phyloP scores from a whole-genome alignment of 208 protist genomes.

The Wallacemonas sp. region DNA sequence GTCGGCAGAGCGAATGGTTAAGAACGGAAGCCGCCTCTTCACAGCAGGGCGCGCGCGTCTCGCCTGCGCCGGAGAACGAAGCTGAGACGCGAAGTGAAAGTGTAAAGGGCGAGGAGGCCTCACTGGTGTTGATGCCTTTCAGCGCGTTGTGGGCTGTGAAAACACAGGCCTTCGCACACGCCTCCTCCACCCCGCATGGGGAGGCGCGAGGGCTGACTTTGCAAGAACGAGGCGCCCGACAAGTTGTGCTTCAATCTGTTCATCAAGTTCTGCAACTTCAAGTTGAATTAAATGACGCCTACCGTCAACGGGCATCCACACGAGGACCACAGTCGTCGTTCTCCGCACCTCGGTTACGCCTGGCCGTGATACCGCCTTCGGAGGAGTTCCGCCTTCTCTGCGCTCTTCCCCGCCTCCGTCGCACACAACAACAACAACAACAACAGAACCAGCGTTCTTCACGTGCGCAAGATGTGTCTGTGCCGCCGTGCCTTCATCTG shows the following conservation, averaged over 20 bases:
- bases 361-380: conserved; percentile 30
- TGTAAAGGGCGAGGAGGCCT: no score
- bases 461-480: neutral
- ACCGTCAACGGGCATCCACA: no score
- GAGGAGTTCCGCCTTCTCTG: conserved; percentile 72
- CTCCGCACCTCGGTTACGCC: conserved; percentile 18
- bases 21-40: no score
- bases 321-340: no score
- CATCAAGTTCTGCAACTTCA: conserved; percentile 62
- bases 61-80: no score
- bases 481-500: conserved; percentile 37
- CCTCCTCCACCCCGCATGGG: neutral
- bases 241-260: conserved; percentile 51
- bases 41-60: no score
- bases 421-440: neutral
- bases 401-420: conserved; percentile 30
- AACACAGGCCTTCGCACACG: conserved; percentile 42
- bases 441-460: neutral
- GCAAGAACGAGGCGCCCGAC: conserved; percentile 67
- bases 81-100: no score
- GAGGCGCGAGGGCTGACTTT: conserved; percentile 28
- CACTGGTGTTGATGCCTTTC: conserved; percentile 49
- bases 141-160: conserved; percentile 58
- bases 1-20: conserved; percentile 6
- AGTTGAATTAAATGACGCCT: conserved; percentile 7